These are phyloP conservation scores for Mrakia hoshinonis DNA, from an alignment of 768 basidiomycete species.

Conservation along the genomic window DNA sequence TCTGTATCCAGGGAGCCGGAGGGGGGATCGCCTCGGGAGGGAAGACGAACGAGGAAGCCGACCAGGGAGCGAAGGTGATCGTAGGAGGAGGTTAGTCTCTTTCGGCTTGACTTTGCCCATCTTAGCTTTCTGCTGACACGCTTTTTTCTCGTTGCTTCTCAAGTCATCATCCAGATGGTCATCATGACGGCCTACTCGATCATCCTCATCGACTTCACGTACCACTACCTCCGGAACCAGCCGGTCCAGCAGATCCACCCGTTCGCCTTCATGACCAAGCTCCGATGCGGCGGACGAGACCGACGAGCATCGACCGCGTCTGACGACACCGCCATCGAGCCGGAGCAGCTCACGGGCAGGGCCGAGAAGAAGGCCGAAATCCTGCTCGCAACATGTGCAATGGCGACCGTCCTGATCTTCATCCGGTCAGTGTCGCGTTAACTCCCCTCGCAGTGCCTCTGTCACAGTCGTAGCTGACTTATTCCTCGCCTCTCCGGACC, in stretches of 20 bases:
- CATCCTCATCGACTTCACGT: neutral
- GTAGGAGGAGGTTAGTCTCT: too few species aligned
- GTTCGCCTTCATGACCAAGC: neutral
- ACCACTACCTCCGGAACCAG: neutral
- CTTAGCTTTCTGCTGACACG: too few species aligned
- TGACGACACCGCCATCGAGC: too few species aligned
- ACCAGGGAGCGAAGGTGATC: neutral
- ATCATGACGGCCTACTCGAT: neutral
- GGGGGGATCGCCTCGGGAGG: neutral
- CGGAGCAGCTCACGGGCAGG: too few species aligned
- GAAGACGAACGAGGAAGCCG: neutral
- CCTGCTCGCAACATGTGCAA: too few species aligned
- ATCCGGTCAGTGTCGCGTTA: too few species aligned
- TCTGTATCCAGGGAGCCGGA: neutral
- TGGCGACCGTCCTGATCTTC: too few species aligned
- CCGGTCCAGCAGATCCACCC: neutral
- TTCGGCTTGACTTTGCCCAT: neutral
- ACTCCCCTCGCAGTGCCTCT: too few species aligned
- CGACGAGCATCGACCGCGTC: too few species aligned
- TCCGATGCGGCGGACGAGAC: neutral
- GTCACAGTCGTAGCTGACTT: too few species aligned
- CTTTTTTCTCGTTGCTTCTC: neutral
- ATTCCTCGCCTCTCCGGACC: too few species aligned
- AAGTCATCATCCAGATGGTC: neutral
- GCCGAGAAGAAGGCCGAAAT: too few species aligned